A percentile compares a stretch with the other conserved stretches of the same genome.
Evolutionary conservation across 352 stramenopile species (phyloP).

Genomic region (Pythium scleroteichum): DNA sequence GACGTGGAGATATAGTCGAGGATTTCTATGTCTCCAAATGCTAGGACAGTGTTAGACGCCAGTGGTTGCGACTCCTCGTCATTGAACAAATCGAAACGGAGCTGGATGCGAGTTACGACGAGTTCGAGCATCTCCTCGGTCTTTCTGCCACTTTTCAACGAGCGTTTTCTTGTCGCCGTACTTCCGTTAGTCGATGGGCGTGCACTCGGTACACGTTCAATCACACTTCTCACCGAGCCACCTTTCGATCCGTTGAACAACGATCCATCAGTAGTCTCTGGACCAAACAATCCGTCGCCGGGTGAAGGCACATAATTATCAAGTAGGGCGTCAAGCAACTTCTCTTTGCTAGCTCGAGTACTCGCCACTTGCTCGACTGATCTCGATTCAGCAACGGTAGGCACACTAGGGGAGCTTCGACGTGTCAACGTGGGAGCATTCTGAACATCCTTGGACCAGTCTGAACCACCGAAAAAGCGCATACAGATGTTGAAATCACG

Average conservation of each 20-base stretch:
- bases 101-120: constrained; percentile 73
- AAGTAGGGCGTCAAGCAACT: constrained; percentile 74
- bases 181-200: neutral
- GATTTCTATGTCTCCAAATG: constrained; percentile 80
- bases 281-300: constrained; percentile 52
- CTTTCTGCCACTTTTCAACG: constrained; percentile 76
- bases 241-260: constrained; percentile 48
- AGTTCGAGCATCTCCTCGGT: constrained; percentile 90
- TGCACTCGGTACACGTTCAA: constrained; percentile 13
- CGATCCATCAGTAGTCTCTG: constrained; percentile 28
- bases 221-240: constrained; percentile 35
- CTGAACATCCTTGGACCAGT: constrained; percentile 67
- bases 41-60: constrained; percentile 72
- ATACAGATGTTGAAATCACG: constrained; percentile 89
- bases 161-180: constrained; percentile 42
- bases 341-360: constrained; percentile 49
- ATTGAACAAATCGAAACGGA: constrained; percentile 85
- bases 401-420: neutral
- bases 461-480: constrained; percentile 84
- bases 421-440: constrained; percentile 34
- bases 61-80: constrained; percentile 72
- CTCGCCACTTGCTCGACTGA: neutral
- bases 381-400: constrained; percentile 14
- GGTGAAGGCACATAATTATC: constrained; percentile 83
- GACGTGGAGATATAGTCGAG: constrained; percentile 90